Evolutionary conservation across 495 filamentous ascomycete genomes (phyloP), one percentile per base, ranked within the genome.

Genomic region (Tetracladium marchalianum): DNA sequence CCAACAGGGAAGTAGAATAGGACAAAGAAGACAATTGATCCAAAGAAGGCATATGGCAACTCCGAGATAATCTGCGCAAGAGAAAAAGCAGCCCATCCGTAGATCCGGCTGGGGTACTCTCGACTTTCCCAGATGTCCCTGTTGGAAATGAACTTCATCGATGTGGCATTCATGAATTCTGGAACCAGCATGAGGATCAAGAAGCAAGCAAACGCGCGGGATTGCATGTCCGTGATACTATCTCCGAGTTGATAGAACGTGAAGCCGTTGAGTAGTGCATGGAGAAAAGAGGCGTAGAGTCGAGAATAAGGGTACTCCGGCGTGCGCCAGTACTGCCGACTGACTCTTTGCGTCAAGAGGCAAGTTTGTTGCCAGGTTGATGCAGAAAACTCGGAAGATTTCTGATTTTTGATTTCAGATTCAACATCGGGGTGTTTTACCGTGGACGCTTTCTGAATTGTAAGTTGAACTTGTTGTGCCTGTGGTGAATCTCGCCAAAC

Each of bases 1-100:
- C 87, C 85, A 0, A 78, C 75, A 4, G 86, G 76, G 52, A 71
- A 86, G 64, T 89, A 92, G 85, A 84, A 90, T 0, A 85, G 64
- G 1, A 81, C 45, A 61, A 68, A 93, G 68, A 88, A 90, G 38
- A 90, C 56, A 11, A 81, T 64, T 0, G 64, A 71, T 0, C 67
- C 71, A 24, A 85, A 43, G 44, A 87, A 71, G 11, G 77, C 72
- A 18, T 72, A 73, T 0, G 87, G 87, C 38, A 92, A 78, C 59
- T 93, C 87, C 33, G 73, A 77, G 24, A 90, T 64, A 10, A 87
- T 65, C 50, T 82, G 78, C 13, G 84, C 85, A 0, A 81, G 85
- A 52, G 68, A 75, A 63, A 92, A 93, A 7, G 86, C 80, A 31
- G 84, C 66, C 85, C 85, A 90, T 34, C 78, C 77, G 55, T 93